Conservation (phyloP, 1,139 yeast species). For the Saccharomyces uvarum region DNA sequence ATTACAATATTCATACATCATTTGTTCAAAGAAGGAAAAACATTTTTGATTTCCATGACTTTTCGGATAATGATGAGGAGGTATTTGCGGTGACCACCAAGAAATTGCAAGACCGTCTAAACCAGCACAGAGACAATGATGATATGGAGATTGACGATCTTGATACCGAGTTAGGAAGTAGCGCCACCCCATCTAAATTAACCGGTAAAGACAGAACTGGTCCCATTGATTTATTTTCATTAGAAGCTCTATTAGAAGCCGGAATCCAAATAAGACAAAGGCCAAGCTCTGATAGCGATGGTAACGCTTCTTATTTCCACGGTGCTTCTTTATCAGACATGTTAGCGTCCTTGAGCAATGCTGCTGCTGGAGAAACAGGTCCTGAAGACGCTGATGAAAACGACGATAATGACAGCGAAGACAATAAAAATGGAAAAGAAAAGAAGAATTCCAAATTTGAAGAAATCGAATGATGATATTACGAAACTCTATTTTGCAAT, state of each 20-base stretch:
- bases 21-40: constrained; percentile 36
- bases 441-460: constrained; percentile 17
- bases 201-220: constrained; percentile 6
- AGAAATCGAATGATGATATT: constrained; percentile 15
- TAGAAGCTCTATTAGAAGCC: constrained; percentile 29
- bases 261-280: constrained; percentile 28
- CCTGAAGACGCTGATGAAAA: constrained; percentile 23
- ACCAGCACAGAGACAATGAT: constrained; percentile 10
- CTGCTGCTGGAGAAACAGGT: constrained; percentile 32
- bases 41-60: constrained; percentile 33
- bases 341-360: constrained; percentile 31
- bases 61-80: constrained; percentile 31
- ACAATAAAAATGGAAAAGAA: constrained; percentile 25
- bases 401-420: constrained; percentile 31
- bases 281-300: constrained; percentile 10
- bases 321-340: constrained; percentile 30
- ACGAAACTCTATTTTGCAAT: not conserved
- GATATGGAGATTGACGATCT: constrained; percentile 20
- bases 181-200: not conserved
- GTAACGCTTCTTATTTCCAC: constrained; percentile 17
- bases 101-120: constrained; percentile 16
- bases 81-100: constrained; percentile 26
- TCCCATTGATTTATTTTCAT: constrained; percentile 22
- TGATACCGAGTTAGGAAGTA: constrained; percentile 8
- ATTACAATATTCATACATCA: constrained; percentile 40